Conservation (phyloP, 169 alveolate genomes). For the Plasmodium yoelii region DNA sequence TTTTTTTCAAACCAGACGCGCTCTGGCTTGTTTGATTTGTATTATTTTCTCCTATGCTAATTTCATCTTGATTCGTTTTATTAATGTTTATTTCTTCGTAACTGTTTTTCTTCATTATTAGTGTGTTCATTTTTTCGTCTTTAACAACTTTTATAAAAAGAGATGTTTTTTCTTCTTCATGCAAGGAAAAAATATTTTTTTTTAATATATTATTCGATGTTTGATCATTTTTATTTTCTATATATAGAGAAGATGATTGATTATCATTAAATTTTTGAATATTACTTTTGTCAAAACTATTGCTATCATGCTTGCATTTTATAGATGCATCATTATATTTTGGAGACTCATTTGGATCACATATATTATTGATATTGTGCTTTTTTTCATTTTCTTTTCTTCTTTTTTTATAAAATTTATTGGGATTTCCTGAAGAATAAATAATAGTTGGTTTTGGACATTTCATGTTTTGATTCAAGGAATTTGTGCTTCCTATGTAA, state of each 20-base stretch:
- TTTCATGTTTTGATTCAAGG: not conserved
- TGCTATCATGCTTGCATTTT: not conserved
- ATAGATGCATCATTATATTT: too few relatives aligned
- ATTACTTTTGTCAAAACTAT: not conserved
- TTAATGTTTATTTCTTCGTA: slow-evolving; percentile 1
- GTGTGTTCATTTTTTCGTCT: slow-evolving; percentile 7
- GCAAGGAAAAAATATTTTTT: not conserved
- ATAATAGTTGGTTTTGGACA: not conserved
- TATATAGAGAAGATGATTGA: slow-evolving; percentile 1
- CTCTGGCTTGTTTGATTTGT: not conserved
- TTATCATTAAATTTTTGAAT: not conserved
- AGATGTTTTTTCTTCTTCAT: not conserved
- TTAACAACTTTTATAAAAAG: slow-evolving; percentile 1
- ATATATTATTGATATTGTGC: too few relatives aligned
- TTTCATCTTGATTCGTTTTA: not conserved
- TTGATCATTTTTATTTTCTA: not conserved
- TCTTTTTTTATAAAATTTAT: not conserved
- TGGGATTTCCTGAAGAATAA: not conserved
- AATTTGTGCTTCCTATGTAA: not conserved
- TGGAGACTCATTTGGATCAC: too few relatives aligned
- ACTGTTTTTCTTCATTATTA: not conserved
- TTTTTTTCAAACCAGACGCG: not conserved
- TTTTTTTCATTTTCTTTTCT: not conserved
- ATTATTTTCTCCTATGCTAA: not conserved
- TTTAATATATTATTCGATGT: not conserved